Evolutionary conservation across 768 basidiomycete species (phyloP).

Genomic region (Phanerochaete carnosa): DNA sequence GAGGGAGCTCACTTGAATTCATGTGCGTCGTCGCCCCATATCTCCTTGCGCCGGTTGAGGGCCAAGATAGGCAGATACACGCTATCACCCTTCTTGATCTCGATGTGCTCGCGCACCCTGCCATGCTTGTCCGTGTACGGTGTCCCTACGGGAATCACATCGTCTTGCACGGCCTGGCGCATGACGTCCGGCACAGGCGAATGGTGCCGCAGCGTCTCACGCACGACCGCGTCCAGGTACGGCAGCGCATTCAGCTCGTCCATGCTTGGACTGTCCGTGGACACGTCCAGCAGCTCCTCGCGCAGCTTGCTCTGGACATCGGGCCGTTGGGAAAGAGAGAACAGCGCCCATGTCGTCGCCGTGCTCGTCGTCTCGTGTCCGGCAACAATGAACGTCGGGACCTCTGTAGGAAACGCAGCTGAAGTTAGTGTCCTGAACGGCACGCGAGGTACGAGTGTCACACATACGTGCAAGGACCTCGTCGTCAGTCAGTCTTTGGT

Average conservation of each 20-base stretch:
- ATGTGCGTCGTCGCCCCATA: conserved; percentile 66
- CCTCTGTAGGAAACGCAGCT: conserved; percentile 13
- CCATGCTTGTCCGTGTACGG: conserved; percentile 24
- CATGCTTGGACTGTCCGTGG: conserved; percentile 61
- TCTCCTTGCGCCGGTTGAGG: conserved; percentile 45
- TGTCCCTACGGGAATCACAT: conserved; percentile 47
- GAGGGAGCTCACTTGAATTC: conserved; percentile 43
- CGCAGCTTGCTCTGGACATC: conserved; percentile 36
- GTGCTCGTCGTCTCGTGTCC: conserved; percentile 37
- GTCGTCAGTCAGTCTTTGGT: conserved; percentile 54
- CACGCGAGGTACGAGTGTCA: background rate
- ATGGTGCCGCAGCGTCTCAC: conserved; percentile 57
- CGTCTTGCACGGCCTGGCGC: conserved; percentile 42
- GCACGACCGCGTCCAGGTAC: conserved; percentile 66
- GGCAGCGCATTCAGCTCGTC: conserved; percentile 63
- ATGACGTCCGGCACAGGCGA: conserved; percentile 47
- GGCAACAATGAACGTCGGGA: conserved; percentile 23
- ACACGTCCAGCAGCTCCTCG: conserved; percentile 37
- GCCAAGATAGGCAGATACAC: conserved; percentile 47
- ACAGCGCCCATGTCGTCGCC: conserved; percentile 34
- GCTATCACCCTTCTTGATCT: conserved; percentile 20
- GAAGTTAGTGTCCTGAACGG: background rate
- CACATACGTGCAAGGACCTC: conserved; percentile 53
- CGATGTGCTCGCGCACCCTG: conserved; percentile 15
- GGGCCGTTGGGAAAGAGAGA: conserved; percentile 35